Conservation (phyloP, 108 stramenopile genomes). For the Skeletonema grethae region DNA sequence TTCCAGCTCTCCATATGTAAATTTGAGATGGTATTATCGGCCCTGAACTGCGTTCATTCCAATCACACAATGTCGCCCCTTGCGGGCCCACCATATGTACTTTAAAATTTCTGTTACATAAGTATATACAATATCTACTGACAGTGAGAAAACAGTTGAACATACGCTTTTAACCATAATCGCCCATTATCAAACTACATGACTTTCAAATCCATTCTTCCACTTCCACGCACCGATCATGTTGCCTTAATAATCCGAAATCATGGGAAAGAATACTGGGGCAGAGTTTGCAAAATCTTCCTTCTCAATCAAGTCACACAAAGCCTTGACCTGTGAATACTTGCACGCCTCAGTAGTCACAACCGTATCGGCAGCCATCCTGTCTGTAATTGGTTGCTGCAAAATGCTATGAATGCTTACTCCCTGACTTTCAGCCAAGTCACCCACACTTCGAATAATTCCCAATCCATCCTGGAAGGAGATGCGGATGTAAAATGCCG, state of each 20-base stretch:
- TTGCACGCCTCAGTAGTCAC: slow-evolving; percentile 80
- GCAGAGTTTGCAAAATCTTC: slow-evolving; percentile 59
- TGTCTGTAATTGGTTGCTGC: slow-evolving; percentile 82
- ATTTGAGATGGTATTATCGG: too few species aligned
- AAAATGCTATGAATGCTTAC: slow-evolving; percentile 81
- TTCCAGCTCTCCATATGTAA: too few species aligned
- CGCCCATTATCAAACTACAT: too few species aligned
- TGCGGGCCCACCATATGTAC: too few species aligned
- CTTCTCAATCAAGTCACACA: slow-evolving; percentile 59
- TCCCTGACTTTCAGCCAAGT: slow-evolving; percentile 79
- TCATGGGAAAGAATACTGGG: slow-evolving; percentile 68
- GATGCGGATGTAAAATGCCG: slow-evolving; percentile 86
- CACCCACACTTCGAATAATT: slow-evolving; percentile 78
- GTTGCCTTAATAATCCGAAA: slow-evolving; percentile 36
- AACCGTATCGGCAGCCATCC: slow-evolving; percentile 74
- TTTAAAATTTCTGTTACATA: too few species aligned
- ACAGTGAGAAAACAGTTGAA: too few species aligned
- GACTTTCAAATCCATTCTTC: too few species aligned
- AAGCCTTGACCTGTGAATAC: slow-evolving; percentile 51
- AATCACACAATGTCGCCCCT: too few species aligned
- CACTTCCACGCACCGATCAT: too few species aligned
- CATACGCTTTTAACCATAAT: too few species aligned
- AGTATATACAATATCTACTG: too few species aligned
- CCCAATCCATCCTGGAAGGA: slow-evolving; percentile 79
- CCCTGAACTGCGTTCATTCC: too few species aligned